Evolutionary conservation across 1,139 yeast genomes (phyloP).

Genomic region (Geotrichum reessii): DNA sequence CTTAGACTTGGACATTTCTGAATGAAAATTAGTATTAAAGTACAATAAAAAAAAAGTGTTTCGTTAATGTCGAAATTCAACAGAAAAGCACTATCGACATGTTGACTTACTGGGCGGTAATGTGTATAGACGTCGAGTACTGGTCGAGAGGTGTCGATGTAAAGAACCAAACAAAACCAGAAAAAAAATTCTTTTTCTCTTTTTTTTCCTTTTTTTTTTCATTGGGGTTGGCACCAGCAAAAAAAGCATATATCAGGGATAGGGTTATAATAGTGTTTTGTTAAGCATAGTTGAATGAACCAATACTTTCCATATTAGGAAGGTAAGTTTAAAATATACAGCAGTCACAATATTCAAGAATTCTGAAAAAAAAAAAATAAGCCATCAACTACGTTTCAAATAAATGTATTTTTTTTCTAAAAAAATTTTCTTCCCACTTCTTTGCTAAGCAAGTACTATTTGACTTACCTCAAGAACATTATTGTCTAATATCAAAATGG

Average conservation of each 20-base stretch:
- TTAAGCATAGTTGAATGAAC: neutral
- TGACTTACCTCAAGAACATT: constrained; percentile 7
- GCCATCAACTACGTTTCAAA: neutral
- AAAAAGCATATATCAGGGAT: neutral
- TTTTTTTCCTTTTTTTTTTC: neutral
- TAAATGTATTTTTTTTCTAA: neutral
- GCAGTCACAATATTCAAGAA: neutral
- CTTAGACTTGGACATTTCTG: constrained; percentile 49
- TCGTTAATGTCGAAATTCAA: neutral
- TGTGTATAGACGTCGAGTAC: constrained; percentile 16
- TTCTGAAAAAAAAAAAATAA: neutral
- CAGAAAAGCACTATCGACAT: neutral
- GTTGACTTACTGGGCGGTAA: constrained; percentile 10
- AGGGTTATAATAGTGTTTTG: neutral
- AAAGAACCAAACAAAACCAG: constrained; percentile 10
- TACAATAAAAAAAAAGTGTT: neutral
- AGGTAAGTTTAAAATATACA: neutral
- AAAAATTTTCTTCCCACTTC: neutral
- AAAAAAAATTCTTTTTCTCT: constrained; percentile 6
- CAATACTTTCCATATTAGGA: neutral
- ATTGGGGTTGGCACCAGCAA: constrained; percentile 1
- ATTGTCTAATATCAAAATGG: constrained; percentile 16
- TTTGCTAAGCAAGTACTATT: neutral
- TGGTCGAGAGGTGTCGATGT: constrained; percentile 15
- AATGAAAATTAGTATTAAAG: neutral